A percentile compares a stretch with the other conserved stretches of the same genome.
Evolutionary conservation across 2,329 filamentous ascomycete genomes (phyloP).

Genomic region (Ilyonectria sp.): DNA sequence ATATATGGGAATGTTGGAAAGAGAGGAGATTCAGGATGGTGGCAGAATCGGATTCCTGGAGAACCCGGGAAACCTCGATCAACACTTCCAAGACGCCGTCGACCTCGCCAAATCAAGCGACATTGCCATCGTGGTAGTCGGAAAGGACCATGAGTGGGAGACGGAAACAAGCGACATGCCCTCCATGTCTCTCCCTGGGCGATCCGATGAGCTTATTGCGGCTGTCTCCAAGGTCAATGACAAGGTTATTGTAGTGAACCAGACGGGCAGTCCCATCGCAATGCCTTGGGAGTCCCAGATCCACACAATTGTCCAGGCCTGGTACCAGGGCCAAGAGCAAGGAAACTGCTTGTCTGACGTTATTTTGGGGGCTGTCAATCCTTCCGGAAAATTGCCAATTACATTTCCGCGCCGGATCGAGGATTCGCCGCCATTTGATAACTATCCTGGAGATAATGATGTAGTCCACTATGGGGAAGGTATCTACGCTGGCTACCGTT

Average conservation of each 20-base stretch:
- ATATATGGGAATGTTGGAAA: slow-evolving; percentile 31
- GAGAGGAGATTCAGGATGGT: slow-evolving; percentile 36
- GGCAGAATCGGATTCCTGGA: slow-evolving; percentile 36
- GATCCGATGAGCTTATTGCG: slow-evolving; percentile 26
- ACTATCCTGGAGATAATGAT: slow-evolving; percentile 75
- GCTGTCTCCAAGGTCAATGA: slow-evolving; percentile 15
- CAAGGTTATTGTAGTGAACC: slow-evolving; percentile 37
- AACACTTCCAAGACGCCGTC: slow-evolving; percentile 27
- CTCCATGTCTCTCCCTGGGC: slow-evolving; percentile 33
- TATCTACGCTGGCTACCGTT: slow-evolving; percentile 80
- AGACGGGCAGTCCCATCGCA: slow-evolving; percentile 49
- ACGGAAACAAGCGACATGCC: slow-evolving; percentile 33
- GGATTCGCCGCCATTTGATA: slow-evolving; percentile 79
- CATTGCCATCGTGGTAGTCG: slow-evolving; percentile 29
- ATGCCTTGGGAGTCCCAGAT: slow-evolving; percentile 53
- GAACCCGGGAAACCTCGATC: slow-evolving; percentile 29
- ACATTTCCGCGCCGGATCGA: slow-evolving; percentile 74
- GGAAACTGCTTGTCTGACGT: slow-evolving; percentile 43
- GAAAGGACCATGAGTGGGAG: slow-evolving; percentile 37
- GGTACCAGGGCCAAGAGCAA: slow-evolving; percentile 43
- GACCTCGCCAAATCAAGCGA: slow-evolving; percentile 28
- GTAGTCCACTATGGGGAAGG: slow-evolving; percentile 78
- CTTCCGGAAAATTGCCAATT: slow-evolving; percentile 72
- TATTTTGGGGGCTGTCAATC: slow-evolving; percentile 34
- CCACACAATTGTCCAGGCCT: slow-evolving; percentile 47